Evolutionary conservation across 805 yeast species (phyloP), one percentile per base, ranked within the genome.

Genomic region (Saccharomyces cerevisiae): DNA sequence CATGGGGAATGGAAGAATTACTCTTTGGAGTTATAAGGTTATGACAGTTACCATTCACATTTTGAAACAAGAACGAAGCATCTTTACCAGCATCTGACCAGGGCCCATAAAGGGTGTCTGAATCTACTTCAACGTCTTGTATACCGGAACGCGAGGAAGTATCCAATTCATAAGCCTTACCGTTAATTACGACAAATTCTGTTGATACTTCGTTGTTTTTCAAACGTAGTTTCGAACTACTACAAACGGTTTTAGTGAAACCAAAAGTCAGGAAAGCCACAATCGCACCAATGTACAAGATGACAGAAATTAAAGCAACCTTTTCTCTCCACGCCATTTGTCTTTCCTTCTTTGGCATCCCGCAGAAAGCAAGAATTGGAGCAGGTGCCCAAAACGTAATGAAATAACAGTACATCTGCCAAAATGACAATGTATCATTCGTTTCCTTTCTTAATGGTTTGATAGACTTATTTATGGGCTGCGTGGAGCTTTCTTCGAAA

Each of bases 251-350:
- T 61, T 79, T 80, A 9, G 96, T 87, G 72, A 92, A 79, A 1
- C 98, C 98, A 72, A 92, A 92, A 1, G 97, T 89, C 60, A 92
- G 75, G 67, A 78, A 94, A 1, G 96, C 97, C 43, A 90, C 86
- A 51, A 86, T 68, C 0, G 88, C 82, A 53, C 94, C 97, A 48
- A 87, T 72, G 60, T 79, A 78, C 21, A 85, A 59, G 61, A 92
- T 90, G 53, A 90, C 77, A 0, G 94, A 78, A 47, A 92, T 76
- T 47, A 94, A 76, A 1, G 89, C 98, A 53, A 91, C 86, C 66
- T 92, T 92, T 66, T 94, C 99, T 65, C 99, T 80, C 99, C 99
- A 94, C 0, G 98, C 98, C 76, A 83, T 82, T 67, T 91, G 97
- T 56, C 96, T 81, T 47, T 84, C 91, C 60, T 82, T 81, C 22